These are phyloP conservation scores for Aspergillus sp. DNA, from an alignment of 2,329 filamentous ascomycete species.

Conservation along the genomic window DNA sequence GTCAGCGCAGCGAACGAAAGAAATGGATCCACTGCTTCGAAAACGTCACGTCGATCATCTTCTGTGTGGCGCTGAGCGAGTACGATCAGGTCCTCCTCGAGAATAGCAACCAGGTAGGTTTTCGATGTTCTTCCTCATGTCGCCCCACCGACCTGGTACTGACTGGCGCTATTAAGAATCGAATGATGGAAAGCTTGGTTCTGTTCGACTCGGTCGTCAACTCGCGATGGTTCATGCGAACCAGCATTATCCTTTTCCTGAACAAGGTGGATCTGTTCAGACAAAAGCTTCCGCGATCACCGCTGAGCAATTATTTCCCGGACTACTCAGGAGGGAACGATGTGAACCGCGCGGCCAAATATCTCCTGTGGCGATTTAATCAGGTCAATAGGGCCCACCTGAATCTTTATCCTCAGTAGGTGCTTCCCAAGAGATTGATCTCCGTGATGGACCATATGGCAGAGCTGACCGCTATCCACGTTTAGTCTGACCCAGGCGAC, in stretches of 20 bases:
- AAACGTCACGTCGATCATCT: conserved; percentile 99
- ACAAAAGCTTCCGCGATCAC: conserved; percentile 85
- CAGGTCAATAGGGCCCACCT: conserved; percentile 96
- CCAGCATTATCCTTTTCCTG: conserved; percentile 96
- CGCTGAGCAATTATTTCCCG: conserved; percentile 91
- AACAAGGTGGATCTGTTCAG: conserved; percentile 99
- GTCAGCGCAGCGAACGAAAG: conserved; percentile 94
- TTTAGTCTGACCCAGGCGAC: conserved; percentile 92
- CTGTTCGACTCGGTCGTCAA: conserved; percentile 99
- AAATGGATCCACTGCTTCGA: conserved; percentile 99
- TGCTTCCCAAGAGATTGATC: conserved; percentile 21
- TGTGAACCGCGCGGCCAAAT: conserved; percentile 97
- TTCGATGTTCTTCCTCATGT: neutral
- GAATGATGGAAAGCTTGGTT: conserved; percentile 98
- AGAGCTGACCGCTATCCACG: conserved; percentile 21
- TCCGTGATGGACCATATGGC: no score
- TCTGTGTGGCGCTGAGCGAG: conserved; percentile 95
- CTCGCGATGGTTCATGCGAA: conserved; percentile 98
- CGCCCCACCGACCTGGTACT: conserved; percentile 3
- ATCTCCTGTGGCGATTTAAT: conserved; percentile 96
- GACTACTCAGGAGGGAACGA: conserved; percentile 98
- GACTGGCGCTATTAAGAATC: conserved; percentile 65
- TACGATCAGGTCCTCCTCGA: conserved; percentile 97
- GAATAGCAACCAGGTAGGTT: conserved; percentile 87
- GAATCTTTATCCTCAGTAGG: conserved; percentile 96